Percentiles rank a stretch among this genome's conserved stretches.
Conservation (phyloP, 768 basidiomycete genomes). For the Podaxis sp. region DNA sequence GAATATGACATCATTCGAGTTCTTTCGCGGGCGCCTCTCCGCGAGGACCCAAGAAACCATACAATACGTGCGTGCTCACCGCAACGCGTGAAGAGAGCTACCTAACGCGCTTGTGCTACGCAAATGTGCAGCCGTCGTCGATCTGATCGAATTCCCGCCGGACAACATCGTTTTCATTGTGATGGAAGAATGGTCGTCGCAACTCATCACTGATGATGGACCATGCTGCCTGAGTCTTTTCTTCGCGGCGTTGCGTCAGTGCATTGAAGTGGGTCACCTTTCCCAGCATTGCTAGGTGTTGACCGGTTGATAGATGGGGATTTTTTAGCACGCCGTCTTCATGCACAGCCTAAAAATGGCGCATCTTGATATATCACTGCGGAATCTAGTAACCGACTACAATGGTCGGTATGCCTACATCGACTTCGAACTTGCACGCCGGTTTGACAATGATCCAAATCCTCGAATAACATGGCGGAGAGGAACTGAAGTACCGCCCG, state of each 20-base stretch:
- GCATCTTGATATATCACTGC: conserved; percentile 69
- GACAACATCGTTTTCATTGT: conserved; percentile 64
- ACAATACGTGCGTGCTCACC: conserved; percentile 57
- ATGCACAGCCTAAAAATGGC: conserved; percentile 65
- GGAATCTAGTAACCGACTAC: conserved; percentile 66
- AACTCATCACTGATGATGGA: conserved; percentile 44
- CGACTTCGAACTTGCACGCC: conserved; percentile 66
- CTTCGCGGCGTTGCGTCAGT: conserved; percentile 56
- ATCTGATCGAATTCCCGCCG: conserved; percentile 48
- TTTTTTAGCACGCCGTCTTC: conserved; percentile 56
- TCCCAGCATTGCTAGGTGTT: neutral
- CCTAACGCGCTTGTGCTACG: neutral
- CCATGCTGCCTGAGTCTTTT: conserved; percentile 52
- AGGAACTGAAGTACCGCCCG: conserved; percentile 68
- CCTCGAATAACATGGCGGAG: conserved; percentile 40
- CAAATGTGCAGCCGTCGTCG: conserved; percentile 50
- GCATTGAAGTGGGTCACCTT: conserved; percentile 50
- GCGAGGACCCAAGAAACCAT: conserved; percentile 65
- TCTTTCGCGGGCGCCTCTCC: conserved; percentile 48
- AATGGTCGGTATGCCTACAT: conserved; percentile 65
- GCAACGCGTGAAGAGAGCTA: neutral
- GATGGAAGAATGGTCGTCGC: conserved; percentile 78
- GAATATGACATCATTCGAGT: conserved; percentile 57
- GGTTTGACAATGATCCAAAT: conserved; percentile 34
- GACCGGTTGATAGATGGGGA: neutral